Evolutionary conservation across 495 filamentous ascomycete species (phyloP).

Genomic region (Neurospora sp.): DNA sequence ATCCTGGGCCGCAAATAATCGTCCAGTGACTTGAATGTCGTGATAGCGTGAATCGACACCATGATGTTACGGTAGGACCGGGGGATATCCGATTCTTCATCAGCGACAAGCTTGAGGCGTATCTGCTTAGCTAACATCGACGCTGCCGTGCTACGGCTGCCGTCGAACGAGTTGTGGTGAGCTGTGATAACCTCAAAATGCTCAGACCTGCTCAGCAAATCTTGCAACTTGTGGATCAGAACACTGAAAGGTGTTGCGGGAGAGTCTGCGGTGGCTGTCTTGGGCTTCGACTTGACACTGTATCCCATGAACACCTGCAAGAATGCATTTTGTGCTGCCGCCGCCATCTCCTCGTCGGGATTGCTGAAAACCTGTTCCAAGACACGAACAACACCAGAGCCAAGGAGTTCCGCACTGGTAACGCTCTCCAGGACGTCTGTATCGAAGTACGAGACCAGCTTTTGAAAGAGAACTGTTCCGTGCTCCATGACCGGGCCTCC

Average conservation of each 20-base stretch:
- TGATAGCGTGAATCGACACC: constrained; percentile 97
- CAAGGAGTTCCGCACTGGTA: constrained; percentile 91
- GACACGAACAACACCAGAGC: constrained; percentile 76
- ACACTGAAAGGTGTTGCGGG: constrained; percentile 81
- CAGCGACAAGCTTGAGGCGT: constrained; percentile 77
- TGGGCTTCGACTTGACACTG: constrained; percentile 49
- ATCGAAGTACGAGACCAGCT: constrained; percentile 79
- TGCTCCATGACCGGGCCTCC: constrained; percentile 33
- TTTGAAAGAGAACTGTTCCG: constrained; percentile 59
- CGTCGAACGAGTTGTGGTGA: constrained; percentile 85
- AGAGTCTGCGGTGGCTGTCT: constrained; percentile 50
- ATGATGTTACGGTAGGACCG: constrained; percentile 80
- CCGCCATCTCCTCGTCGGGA: constrained; percentile 42
- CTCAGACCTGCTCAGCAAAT: constrained; percentile 89
- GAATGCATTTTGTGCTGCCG: constrained; percentile 68
- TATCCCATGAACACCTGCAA: constrained; percentile 89
- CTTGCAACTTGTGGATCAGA: constrained; percentile 87
- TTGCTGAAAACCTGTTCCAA: constrained; percentile 76
- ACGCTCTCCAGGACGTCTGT: constrained; percentile 81
- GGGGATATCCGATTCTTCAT: constrained; percentile 84
- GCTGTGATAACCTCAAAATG: constrained; percentile 97
- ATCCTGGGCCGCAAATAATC: constrained; percentile 93
- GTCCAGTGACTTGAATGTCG: constrained; percentile 92
- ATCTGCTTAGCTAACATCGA: constrained; percentile 97
- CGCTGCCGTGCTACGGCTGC: constrained; percentile 80